Evolutionary conservation across 2,329 filamentous ascomycete species (phyloP).

Genomic region (Lasiodiplodia citricola): DNA sequence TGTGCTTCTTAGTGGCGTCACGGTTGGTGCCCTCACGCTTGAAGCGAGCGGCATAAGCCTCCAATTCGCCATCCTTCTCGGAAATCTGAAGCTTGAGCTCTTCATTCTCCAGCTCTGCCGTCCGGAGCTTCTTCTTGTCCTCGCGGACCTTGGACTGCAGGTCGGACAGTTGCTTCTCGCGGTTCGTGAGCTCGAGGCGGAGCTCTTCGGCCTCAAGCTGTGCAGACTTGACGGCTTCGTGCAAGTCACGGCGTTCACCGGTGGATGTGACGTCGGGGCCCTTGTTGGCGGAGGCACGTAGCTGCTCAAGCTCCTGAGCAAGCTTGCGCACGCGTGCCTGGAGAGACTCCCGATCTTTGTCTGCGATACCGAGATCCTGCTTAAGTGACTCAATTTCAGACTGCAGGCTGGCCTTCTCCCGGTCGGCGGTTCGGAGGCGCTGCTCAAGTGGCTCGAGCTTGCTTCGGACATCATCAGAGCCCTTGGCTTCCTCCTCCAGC

Average conservation of each 20-base stretch:
- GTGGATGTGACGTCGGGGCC: slow-evolving; percentile 50
- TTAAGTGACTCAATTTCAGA: slow-evolving; percentile 42
- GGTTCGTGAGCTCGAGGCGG: slow-evolving; percentile 34
- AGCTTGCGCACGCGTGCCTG: slow-evolving; percentile 62
- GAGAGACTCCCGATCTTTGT: slow-evolving; percentile 46
- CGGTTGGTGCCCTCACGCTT: slow-evolving; percentile 28
- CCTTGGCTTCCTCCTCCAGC: slow-evolving; percentile 37
- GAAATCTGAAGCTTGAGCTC: slow-evolving; percentile 72
- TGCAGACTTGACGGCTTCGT: slow-evolving; percentile 65
- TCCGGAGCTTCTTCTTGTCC: slow-evolving; percentile 36
- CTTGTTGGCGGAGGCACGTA: slow-evolving; percentile 51
- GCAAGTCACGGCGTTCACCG: slow-evolving; percentile 65
- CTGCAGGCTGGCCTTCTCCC: slow-evolving; percentile 46
- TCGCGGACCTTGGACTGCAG: slow-evolving; percentile 29
- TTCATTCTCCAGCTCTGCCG: slow-evolving; percentile 59
- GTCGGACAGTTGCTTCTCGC: slow-evolving; percentile 31
- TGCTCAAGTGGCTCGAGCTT: slow-evolving; percentile 50
- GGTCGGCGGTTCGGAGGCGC: slow-evolving; percentile 39
- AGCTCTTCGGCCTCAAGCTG: slow-evolving; percentile 67
- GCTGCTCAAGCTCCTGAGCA: slow-evolving; percentile 63
- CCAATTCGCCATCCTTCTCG: slow-evolving; percentile 59
- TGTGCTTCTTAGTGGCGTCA: slow-evolving; percentile 31
- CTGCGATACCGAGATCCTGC: slow-evolving; percentile 43
- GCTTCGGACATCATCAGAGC: slow-evolving; percentile 56
- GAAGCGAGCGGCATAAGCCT: slow-evolving; percentile 39